phyloP scores from a whole-genome alignment of 345 rosid species.

The Trapa bicornis region DNA sequence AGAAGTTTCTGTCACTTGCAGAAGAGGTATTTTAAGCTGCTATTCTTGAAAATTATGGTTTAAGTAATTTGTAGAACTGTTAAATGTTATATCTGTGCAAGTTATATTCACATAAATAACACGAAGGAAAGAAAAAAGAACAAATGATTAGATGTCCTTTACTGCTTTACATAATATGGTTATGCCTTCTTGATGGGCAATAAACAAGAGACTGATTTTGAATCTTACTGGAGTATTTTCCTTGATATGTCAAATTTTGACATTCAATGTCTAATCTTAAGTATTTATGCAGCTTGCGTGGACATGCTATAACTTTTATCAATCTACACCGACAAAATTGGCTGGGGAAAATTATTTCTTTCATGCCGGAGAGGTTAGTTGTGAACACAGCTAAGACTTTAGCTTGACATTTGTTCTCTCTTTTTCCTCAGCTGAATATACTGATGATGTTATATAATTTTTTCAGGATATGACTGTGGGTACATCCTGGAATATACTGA shows the following conservation, averaged over 20 bases:
- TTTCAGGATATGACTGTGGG: conserved; percentile 94
- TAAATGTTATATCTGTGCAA: neutral
- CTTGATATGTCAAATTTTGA: neutral
- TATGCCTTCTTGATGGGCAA: neutral
- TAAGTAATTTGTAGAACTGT: neutral
- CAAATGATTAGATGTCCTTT: neutral
- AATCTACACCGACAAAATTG: conserved; percentile 78
- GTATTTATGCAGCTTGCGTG: conserved; percentile 65
- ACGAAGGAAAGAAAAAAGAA: neutral
- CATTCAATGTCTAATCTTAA: neutral
- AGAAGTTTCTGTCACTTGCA: conserved; percentile 65
- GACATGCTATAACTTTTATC: conserved; percentile 98
- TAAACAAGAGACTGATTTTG: neutral
- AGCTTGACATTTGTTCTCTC: neutral
- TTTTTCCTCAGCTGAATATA: neutral
- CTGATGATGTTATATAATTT: neutral
- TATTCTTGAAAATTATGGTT: neutral
- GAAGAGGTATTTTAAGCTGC: conserved; percentile 53
- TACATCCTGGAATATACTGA: conserved; percentile 88
- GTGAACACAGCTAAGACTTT: neutral
- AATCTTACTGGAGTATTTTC: neutral
- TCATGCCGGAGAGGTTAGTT: conserved; percentile 47
- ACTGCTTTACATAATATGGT: neutral
- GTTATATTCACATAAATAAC: neutral
- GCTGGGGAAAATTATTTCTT: conserved; percentile 98